Conservation (phyloP, 305 asterid genomes). For the Fraxinus floribunda region DNA sequence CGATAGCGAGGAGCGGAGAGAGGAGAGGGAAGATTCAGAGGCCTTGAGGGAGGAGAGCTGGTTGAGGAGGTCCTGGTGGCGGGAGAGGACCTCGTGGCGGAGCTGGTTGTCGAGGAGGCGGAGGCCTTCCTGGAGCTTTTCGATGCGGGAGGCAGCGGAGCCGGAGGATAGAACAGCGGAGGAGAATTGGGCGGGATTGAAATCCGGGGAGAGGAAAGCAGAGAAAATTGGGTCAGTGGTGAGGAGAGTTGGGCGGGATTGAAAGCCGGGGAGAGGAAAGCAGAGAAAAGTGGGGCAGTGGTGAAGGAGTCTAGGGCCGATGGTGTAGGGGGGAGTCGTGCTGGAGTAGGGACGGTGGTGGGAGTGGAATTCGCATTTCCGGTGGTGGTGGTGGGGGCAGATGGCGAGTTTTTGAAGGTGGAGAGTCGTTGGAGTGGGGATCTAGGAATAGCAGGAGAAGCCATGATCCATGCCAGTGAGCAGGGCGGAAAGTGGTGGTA, state of each 20-base stretch:
- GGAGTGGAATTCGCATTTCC: constrained; percentile 16
- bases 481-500: constrained; percentile 23
- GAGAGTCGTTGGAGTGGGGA: constrained; percentile 77
- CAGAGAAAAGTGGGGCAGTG: too few species aligned
- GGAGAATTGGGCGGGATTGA: constrained; percentile 83
- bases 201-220: constrained; percentile 72
- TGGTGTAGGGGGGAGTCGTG: constrained; percentile 32
- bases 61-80: constrained; percentile 71
- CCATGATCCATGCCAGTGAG: constrained; percentile 29
- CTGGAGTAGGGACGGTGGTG: constrained; percentile 25
- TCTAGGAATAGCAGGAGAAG: constrained; percentile 32
- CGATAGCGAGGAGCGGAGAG: constrained; percentile 66
- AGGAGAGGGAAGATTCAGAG: constrained; percentile 64
- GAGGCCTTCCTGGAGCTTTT: constrained; percentile 78
- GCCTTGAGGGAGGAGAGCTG: constrained; percentile 75
- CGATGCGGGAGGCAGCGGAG: constrained; percentile 85
- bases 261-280: too few species aligned
- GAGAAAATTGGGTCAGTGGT: constrained; percentile 80
- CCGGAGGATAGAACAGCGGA: constrained; percentile 91
- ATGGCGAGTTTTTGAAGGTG: constrained; percentile 44
- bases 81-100: constrained; percentile 79
- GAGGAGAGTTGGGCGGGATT: too few species aligned
- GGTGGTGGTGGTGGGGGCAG: neutral
- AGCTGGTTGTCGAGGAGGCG: constrained; percentile 73
- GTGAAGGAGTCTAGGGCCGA: constrained; percentile 56